Evolutionary conservation across 129 eudicot species (phyloP).

Genomic region (Cynara cardunculus): DNA sequence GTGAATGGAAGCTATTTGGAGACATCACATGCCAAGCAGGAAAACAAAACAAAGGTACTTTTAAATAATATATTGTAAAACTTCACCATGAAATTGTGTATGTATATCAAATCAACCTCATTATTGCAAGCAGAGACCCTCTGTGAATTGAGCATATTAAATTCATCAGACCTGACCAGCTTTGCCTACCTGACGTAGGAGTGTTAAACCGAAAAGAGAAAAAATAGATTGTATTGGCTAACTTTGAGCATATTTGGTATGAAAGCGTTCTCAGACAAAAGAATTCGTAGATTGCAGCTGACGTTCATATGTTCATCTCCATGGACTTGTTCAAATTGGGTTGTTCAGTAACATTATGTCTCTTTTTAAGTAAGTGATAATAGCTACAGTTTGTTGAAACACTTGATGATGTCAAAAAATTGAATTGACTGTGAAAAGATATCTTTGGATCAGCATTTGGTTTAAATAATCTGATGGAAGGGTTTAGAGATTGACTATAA

Average conservation of each 20-base stretch:
- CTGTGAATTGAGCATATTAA: background rate
- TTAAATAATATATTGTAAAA: background rate
- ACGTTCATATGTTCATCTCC: no score
- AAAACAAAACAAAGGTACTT: constrained; percentile 42
- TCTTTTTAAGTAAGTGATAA: no score
- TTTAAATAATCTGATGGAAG: no score
- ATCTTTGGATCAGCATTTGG: no score
- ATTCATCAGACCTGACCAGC: background rate
- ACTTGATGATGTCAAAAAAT: no score
- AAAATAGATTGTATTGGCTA: background rate
- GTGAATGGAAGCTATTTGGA: constrained; percentile 73
- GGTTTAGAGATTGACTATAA: no score
- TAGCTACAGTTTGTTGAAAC: no score
- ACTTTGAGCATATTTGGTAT: background rate
- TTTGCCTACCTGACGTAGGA: background rate
- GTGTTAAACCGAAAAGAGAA: background rate
- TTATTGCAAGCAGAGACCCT: background rate
- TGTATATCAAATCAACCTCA: background rate
- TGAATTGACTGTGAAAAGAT: no score
- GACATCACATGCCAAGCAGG: constrained; percentile 32
- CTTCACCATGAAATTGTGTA: background rate
- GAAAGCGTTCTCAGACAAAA: background rate
- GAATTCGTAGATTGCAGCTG: background rate
- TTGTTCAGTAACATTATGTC: no score
- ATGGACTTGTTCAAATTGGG: no score